Base-by-base conservation (phyloP, 192 early-diverging fungal species). In the Kappamyces sp. region DNA sequence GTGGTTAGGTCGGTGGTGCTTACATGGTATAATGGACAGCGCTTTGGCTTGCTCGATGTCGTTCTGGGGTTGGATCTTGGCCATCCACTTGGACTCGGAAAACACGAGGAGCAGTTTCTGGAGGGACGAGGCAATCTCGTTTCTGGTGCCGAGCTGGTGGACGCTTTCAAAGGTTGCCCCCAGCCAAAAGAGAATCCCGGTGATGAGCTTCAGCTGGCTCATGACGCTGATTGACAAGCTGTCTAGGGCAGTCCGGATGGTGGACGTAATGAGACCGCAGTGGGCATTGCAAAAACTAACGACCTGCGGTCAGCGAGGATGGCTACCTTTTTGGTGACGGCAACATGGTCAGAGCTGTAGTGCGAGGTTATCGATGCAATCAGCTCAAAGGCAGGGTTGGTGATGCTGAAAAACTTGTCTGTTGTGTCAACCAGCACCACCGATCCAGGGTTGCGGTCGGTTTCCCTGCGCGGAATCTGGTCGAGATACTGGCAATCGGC, bases 401-500 rank as follows among this genome's bases (percentile, higher is more conserved):
- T 61, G 40, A 86, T 76, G 57, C 79, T 69, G 65, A 87, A 77
- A 64, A 83, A 89, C 59, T 74, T 70, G 66, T 86, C 86, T 10
- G 31, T 33, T 2, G 66, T 42, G 15, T 38, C 15, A 15, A 36
- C 57, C 43, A 37, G 50, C 4, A 9, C n/a, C 12, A 33, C 10
- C 15, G 3, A 13, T 3, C 1, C 4, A 10, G 12, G 3, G 33
- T 2, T 59, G 42, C 47, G 15, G 5, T 31, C 38, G 6, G 61
- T 15, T 35, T 13, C 4, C 9, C 3, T 6, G 36, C 32, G 34
- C 15, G 90, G 90, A 9, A 73, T 62, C 39, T 81, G 66, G 50
- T 90, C 84, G 12, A 93, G 44, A 64, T 89, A 87, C n/a, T 75
- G 63, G 62, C 83, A 84, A 52, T 88, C 82, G 4, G 77, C 67